Percentiles rank a stretch among this genome's conserved stretches.
phyloP scores from a whole-genome alignment of 345 rosid species.

The Corchorus capsularis region DNA sequence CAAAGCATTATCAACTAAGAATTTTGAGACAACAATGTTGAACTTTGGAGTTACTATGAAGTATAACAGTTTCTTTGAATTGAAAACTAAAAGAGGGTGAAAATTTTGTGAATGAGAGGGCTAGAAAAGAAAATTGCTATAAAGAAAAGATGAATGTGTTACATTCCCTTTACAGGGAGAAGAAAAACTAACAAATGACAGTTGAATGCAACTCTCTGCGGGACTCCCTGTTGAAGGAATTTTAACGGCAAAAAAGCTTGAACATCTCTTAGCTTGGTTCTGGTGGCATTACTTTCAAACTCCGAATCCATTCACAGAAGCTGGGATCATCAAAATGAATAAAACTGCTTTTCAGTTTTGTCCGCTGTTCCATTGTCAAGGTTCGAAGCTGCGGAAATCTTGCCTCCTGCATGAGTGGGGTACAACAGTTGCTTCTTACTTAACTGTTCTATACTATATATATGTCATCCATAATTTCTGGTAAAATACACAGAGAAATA shows the following conservation, averaged over 20 bases:
- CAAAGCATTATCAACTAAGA: background rate
- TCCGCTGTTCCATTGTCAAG: slow-evolving; percentile 64
- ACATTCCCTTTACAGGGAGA: background rate
- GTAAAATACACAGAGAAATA: background rate
- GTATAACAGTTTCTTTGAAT: background rate
- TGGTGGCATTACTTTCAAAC: slow-evolving; percentile 75
- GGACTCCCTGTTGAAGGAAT: slow-evolving; percentile 2
- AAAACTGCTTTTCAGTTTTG: slow-evolving; percentile 79
- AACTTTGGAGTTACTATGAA: slow-evolving; percentile 8
- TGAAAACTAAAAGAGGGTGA: background rate
- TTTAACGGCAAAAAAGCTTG: background rate
- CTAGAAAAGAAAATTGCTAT: background rate
- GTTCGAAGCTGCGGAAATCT: slow-evolving; percentile 82
- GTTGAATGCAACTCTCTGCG: background rate
- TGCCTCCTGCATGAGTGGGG: slow-evolving; percentile 66
- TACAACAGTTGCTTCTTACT: background rate
- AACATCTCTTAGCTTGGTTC: slow-evolving; percentile 52
- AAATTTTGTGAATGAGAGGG: background rate
- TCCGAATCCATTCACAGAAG: slow-evolving; percentile 89
- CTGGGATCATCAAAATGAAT: slow-evolving; percentile 90
- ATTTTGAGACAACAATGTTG: background rate
- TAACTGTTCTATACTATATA: background rate
- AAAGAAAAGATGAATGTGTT: slow-evolving; percentile 11
- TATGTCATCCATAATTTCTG: background rate
- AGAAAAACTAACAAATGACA: background rate